Base-by-base conservation (phyloP, 805 yeast species). In the Kodamaea kaohsiungensis region DNA sequence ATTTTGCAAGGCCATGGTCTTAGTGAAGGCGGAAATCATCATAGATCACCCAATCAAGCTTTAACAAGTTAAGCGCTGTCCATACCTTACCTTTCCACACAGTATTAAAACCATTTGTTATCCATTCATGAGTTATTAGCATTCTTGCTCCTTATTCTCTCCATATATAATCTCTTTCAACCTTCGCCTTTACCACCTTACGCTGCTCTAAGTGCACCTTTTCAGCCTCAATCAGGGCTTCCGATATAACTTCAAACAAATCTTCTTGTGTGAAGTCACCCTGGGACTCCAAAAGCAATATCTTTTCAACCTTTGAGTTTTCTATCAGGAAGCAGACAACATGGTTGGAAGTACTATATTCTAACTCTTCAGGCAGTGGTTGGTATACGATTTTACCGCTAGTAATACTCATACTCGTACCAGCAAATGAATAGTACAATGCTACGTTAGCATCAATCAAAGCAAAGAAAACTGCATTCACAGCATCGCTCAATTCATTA, bases 401-500 rank as follows among this genome's bases (percentile, higher is more conserved):
- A 51, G 33, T 67, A 62, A 19, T 62, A 7, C 80, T 76, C n/a
- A 84, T 66, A 3, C 84, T 72, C 0, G 81, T 71, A 15, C 91
- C 82, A 0, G 83, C 78, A 61, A 86, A 85, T 0, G 91, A 81
- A n/a, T 80, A 70, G 48, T 77, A 73, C 52, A 93, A 68, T 0
- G 91, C 87, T 16, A 92, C 77, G 46, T 89, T 91, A 6, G 96
- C 88, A 67, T 91, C 93, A 1, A 91, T 67, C 45, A 93, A 77
- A 0, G 98, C 96, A 58, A 89, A 70, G 58, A 77, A 85, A 1
- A 86, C 72, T 2, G 91, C 86, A 67, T 95, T 93, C 40, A 93
- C 77, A 18, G 88, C 86, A 1, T 86, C 84, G 50, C 85, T 80
- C 43, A 89, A 68, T 64, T 89, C 91, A 53, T 79, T 77, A 43